Evolutionary conservation across 1,284 basidiomycete genomes (phyloP).

Genomic region (Dichomitus squalens): DNA sequence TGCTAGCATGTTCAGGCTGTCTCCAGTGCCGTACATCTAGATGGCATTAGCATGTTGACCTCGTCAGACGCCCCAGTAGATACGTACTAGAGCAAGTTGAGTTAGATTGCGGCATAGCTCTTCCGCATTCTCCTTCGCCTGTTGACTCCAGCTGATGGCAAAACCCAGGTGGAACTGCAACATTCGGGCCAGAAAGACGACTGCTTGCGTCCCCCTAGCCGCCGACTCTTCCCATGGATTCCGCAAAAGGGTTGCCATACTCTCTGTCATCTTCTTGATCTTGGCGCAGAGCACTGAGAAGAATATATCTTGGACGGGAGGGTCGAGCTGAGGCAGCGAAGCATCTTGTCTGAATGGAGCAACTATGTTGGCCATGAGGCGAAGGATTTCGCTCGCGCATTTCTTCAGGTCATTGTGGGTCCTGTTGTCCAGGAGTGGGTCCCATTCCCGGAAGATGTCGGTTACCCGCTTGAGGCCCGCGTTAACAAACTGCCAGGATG

Average conservation of each 20-base stretch:
- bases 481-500: conserved; percentile 62
- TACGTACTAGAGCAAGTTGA: conserved; percentile 58
- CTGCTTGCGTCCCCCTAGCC: conserved; percentile 28
- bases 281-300: conserved; percentile 48
- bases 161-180: conserved; percentile 76
- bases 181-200: conserved; percentile 61
- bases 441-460: conserved; percentile 48
- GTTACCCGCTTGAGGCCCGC: conserved; percentile 70
- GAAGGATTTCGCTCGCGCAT: conserved; percentile 67
- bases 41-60: neutral
- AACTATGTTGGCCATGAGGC: conserved; percentile 67
- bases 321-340: conserved; percentile 52
- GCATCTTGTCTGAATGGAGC: conserved; percentile 59
- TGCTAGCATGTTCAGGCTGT: conserved; percentile 51
- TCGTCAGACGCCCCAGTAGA: no score
- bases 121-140: conserved; percentile 48
- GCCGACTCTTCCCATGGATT: conserved; percentile 17
- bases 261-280: conserved; percentile 44
- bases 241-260: conserved; percentile 32
- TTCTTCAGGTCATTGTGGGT: conserved; percentile 33
- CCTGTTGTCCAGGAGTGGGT: conserved; percentile 23
- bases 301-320: conserved; percentile 56
- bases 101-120: conserved; percentile 51
- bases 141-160: conserved; percentile 56
- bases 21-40: conserved; percentile 55